Base-by-base conservation (phyloP, 371 early-diverging fungal genomes). In the Mycotypha africana region DNA sequence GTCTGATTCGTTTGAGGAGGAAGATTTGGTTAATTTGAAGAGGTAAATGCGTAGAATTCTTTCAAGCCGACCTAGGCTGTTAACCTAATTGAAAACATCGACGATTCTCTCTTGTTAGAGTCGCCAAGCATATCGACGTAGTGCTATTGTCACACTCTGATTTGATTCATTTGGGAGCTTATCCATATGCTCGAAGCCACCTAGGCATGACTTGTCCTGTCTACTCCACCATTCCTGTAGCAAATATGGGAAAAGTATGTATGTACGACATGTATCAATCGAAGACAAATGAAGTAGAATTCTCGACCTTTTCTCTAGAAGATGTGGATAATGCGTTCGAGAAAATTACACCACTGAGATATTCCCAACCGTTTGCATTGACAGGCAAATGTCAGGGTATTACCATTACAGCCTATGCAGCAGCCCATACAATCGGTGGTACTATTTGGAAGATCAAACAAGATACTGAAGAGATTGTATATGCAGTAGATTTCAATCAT, bases 371-470 rank as follows among this genome's bases (percentile, higher is more conserved):
- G 1, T 82, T 76, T 42, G 70, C 73, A 1, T 67, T 96, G 22
- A 45, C 58, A 31, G 58, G 87, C 8, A 89, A 93, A 48, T 85
- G 84, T 66, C 73, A 84, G 43, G 92, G 91, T 7, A 90, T 99
- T 11, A 82, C 84, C 0, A 82, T 99, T 35, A 91, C 92, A 9
- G 93, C 99, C 2, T 91, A 89, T 62, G 76, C 88, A 28, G 97
- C 97, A 14, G 99, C 99, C 6, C 94, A 98, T 61, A 88, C 97
- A 0, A 73, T 99, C 39, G 99, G 99, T 56, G 99, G 98, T 32
- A 88, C 97, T 0, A 74, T 99, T 22, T 99, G 97, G 97, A 93
- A 90, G 56, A 93, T 99, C 42, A 84, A 84, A 47, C 93, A 91
- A 57, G 95, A 91, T 42, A 84, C 89, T 6, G 95, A 98, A 45